Base-by-base conservation (phyloP, 495 filamentous ascomycete species). In the Podospora didyma region DNA sequence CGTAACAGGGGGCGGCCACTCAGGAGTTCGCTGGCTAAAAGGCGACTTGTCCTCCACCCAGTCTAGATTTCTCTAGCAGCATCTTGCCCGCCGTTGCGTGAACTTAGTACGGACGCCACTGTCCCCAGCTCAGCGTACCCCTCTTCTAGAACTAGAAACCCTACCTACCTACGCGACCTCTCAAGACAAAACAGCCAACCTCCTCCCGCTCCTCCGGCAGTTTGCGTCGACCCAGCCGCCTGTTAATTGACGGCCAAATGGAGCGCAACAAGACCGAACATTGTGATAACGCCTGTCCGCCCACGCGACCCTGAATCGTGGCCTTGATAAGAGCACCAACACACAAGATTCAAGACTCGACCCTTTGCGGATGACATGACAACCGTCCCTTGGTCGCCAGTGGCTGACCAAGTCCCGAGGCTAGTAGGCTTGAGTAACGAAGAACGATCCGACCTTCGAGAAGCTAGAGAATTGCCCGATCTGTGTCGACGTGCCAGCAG, bases 11-110 rank as follows among this genome's bases (percentile, higher is more conserved):
- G 48, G 48, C 3, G 5, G 47, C 3, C 42, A 49, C 57, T 49
- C 50, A 19, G 51, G 50, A 46, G 45, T 26, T n/a, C 49, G 51
- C 46, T 59, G 51, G 57, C 57, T 55, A 60, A 56, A 56, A 37
- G 34, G n/a, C n/a, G n/a, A 21, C 4, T 9, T 31, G 26, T 31
- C 26, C 26, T 9, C 26, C 9, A 3, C 26, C 9, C 26, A 31
- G 26, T 31, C 26, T 9, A 31, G 4, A 31, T 3, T 4, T 31
- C 9, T 31, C 26, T 31, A 9, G 26, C 26, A 31, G 26, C 26
- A 31, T 4, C 26, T 4, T 31, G 26, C 26, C n/a, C n/a, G n/a
- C n/a, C n/a, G n/a, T n/a, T n/a, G n/a, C n/a, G 3, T 31, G 9
- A 31, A 31, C 26, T 31, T 31, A 9, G 26, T 31, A 31, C n/a